Base-by-base conservation (phyloP, 371 early-diverging fungal genomes). In the Amoeboaphelidium protococcarum region DNA sequence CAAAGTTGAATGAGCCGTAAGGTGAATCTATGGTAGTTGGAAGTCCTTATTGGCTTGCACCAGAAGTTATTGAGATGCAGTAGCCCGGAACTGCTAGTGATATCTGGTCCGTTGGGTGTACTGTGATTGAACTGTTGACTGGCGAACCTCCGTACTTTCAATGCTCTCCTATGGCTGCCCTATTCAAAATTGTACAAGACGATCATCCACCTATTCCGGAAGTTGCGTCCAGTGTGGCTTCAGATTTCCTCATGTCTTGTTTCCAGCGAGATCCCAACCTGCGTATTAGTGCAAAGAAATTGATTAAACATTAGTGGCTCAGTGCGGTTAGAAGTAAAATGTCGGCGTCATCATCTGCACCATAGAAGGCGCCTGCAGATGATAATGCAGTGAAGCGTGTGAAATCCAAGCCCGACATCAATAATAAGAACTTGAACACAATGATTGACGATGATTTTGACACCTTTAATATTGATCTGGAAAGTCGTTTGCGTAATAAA, bases 11-110 rank as follows among this genome's bases (percentile, higher is more conserved):
- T 2, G 54, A 60, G 40, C 52, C 44, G 13, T 4, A 12, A 19
- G 44, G 27, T n/a, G 63, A 65, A 45, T 49, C 58, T 31, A 47
- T 62, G 2, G 80, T 81, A 13, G 72, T 62, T 26, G 94, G 94
- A 12, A 83, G 86, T 13, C 91, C 94, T 0, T 82, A 85, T 58
- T 92, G 94, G 94, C 89, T 92, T 91, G 87, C 94, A n/a, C 94
- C 94, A 1, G 94, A 92, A 64, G 81, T 92, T 0, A 73, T 84
- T 54, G 76, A 80, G 53, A 64, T 80, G 23, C 62, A 66, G 42
- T 82, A 81, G 16, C 76, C 80, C 3, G 74, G 72, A 0, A 66
- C 78, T 2, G 66, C 76, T 0, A 80, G 83, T 2, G 85, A 84
- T 53, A 79, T 84, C 20, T 84, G 67, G 71, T 73, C 74, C 47